Evolutionary conservation across 768 basidiomycete genomes (phyloP).

Genomic region (Hygrocybe coccinea): DNA sequence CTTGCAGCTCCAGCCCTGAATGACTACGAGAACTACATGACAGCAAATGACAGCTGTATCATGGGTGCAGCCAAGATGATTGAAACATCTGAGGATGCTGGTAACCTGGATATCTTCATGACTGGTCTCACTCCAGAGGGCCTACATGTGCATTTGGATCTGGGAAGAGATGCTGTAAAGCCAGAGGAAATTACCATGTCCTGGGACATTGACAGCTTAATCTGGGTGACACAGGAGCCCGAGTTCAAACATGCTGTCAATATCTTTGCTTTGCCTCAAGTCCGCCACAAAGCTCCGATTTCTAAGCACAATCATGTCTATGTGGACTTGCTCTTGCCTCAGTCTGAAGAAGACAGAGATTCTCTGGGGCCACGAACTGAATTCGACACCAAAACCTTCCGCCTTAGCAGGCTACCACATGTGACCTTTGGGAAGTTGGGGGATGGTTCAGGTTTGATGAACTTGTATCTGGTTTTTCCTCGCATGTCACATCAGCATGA

Average conservation of each 20-base stretch:
- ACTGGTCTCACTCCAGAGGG: conserved; percentile 10
- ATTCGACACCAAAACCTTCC: conserved; percentile 2
- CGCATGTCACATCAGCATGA: conserved; percentile 13
- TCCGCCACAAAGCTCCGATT: conserved; percentile 12
- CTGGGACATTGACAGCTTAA: conserved; percentile 15
- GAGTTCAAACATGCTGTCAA: conserved; percentile 4
- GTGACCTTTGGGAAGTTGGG: conserved; percentile 14
- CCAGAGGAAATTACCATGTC: neutral
- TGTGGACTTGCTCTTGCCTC: conserved; percentile 12
- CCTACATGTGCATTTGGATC: conserved; percentile 7
- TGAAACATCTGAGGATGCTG: neutral
- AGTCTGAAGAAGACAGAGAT: conserved; percentile 1
- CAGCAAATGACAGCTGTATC: neutral
- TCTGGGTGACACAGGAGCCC: conserved; percentile 9
- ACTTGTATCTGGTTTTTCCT: conserved; percentile 18
- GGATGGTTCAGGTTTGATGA: conserved; percentile 3
- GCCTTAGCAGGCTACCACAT: conserved; percentile 15
- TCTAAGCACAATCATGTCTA: conserved; percentile 15
- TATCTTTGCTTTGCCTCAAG: conserved; percentile 8
- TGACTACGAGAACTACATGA: neutral
- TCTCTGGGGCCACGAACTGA: conserved; percentile 3
- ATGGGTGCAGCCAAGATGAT: conserved; percentile 16
- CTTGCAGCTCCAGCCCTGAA: neutral
- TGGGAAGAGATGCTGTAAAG: conserved; percentile 1
- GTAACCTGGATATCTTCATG: conserved; percentile 4